phyloP scores from a whole-genome alignment of 345 rosid species.

The Rhodamnia rubescens region DNA sequence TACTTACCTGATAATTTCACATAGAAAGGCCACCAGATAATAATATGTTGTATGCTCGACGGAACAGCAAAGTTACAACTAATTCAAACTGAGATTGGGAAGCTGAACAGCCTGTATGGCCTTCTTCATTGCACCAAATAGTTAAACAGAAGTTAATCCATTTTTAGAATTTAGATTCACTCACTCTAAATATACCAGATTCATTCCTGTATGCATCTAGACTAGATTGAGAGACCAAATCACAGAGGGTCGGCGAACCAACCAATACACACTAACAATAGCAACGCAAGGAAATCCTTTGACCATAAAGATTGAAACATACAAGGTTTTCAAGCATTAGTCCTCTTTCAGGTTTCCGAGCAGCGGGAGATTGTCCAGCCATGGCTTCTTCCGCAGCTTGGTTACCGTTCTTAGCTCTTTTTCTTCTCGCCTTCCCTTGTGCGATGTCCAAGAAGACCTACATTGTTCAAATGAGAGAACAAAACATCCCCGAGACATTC shows the following conservation, averaged over 20 bases:
- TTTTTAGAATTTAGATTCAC: not conserved
- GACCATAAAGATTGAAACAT: not conserved
- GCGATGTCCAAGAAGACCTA: constrained; percentile 26
- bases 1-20: not conserved
- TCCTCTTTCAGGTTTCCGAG: not conserved
- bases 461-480: constrained; percentile 68
- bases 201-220: not conserved
- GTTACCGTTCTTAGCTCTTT: not conserved
- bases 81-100: not conserved
- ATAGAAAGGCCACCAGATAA: not conserved
- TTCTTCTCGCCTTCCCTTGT: not conserved
- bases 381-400: not conserved
- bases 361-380: not conserved
- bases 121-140: not conserved
- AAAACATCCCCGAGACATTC: constrained; percentile 40
- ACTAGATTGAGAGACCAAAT: not conserved
- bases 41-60: not conserved
- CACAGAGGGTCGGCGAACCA: not conserved
- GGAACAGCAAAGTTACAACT: not conserved
- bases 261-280: not conserved
- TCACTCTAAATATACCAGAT: not conserved
- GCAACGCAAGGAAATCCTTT: not conserved
- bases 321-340: not conserved
- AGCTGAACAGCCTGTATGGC: not conserved
- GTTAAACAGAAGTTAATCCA: not conserved